phyloP scores from a whole-genome alignment of 768 basidiomycete genomes.

The Leucocoprinus leucothites region DNA sequence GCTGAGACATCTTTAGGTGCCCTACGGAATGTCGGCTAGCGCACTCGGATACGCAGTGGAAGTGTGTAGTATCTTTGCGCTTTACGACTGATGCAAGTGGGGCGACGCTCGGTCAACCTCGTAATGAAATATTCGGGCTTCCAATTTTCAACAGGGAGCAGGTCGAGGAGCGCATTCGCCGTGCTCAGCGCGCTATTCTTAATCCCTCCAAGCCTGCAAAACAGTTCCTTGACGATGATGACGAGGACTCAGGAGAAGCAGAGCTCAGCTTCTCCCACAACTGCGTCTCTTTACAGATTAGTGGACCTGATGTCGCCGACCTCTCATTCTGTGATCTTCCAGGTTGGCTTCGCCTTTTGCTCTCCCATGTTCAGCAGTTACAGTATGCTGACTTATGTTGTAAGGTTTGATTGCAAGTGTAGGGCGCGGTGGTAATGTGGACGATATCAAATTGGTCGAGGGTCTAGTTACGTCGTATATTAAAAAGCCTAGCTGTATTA shows the following conservation, averaged over 20 bases:
- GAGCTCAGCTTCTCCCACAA: constrained; percentile 49
- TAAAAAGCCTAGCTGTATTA: constrained; percentile 56
- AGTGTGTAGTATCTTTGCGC: constrained; percentile 46
- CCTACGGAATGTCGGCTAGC: constrained; percentile 56
- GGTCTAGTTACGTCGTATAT: constrained; percentile 59
- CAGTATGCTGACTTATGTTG: neutral
- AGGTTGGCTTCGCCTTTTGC: constrained; percentile 25
- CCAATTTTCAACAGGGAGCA: constrained; percentile 45
- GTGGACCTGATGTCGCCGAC: constrained; percentile 57
- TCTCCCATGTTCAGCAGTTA: neutral
- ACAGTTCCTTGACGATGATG: constrained; percentile 37
- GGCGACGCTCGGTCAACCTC: constrained; percentile 34
- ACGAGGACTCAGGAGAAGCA: constrained; percentile 14
- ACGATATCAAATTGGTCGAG: constrained; percentile 62
- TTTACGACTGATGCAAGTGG: constrained; percentile 39
- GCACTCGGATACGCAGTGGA: constrained; percentile 38
- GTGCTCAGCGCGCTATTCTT: constrained; percentile 64
- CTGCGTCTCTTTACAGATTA: constrained; percentile 56
- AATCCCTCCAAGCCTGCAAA: constrained; percentile 41
- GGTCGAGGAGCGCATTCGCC: constrained; percentile 66
- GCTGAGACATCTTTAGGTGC: constrained; percentile 32
- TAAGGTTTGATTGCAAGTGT: constrained; percentile 60
- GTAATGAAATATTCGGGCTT: constrained; percentile 40
- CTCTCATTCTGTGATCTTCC: constrained; percentile 66
- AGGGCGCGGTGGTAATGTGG: constrained; percentile 40